phyloP scores from a whole-genome alignment of 2,329 filamentous ascomycete genomes.

The Paraphaeosphaeria minitans region DNA sequence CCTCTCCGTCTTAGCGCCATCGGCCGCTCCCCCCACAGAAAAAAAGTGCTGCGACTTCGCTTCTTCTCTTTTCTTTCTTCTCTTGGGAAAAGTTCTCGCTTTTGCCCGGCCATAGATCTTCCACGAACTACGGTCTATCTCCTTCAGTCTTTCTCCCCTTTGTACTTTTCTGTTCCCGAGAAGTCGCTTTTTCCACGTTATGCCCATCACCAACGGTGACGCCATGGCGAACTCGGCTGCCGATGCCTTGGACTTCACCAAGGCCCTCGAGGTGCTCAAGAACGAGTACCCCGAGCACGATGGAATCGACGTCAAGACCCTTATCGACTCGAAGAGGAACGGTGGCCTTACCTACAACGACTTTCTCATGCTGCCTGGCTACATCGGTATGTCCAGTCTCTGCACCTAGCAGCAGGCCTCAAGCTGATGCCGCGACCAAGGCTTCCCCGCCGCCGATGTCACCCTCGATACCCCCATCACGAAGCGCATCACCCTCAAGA shows the following conservation, averaged over 20 bases:
- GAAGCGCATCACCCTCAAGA: slow-evolving; percentile 94
- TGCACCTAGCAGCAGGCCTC: slow-evolving; percentile 10
- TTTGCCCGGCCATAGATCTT: slow-evolving; percentile 61
- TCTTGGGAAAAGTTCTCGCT: slow-evolving; percentile 57
- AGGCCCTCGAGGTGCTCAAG: slow-evolving; percentile 79
- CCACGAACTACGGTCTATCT: slow-evolving; percentile 42
- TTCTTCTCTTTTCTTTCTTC: slow-evolving; percentile 34
- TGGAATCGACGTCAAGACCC: slow-evolving; percentile 83
- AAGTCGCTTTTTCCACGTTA: slow-evolving; percentile 52
- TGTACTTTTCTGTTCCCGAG: slow-evolving; percentile 38
- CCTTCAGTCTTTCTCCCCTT: slow-evolving; percentile 24
- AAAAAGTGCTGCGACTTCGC: slow-evolving; percentile 28
- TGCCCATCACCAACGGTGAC: slow-evolving; percentile 75
- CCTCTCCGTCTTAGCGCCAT: slow-evolving; percentile 6
- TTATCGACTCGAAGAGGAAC: slow-evolving; percentile 89
- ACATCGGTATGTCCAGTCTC: slow-evolving; percentile 71
- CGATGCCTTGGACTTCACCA: slow-evolving; percentile 72
- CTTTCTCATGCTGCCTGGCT: slow-evolving; percentile 94
- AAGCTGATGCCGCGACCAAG: slow-evolving; percentile 43
- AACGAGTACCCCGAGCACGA: slow-evolving; percentile 77
- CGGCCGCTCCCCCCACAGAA: slow-evolving; percentile 25
- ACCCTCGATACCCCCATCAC: slow-evolving; percentile 88
- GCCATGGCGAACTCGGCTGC: slow-evolving; percentile 55
- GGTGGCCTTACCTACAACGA: slow-evolving; percentile 98
- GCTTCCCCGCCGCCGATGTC: slow-evolving; percentile 91